phyloP scores from a whole-genome alignment of 108 stramenopile species.

The Conticribra weissflogii region DNA sequence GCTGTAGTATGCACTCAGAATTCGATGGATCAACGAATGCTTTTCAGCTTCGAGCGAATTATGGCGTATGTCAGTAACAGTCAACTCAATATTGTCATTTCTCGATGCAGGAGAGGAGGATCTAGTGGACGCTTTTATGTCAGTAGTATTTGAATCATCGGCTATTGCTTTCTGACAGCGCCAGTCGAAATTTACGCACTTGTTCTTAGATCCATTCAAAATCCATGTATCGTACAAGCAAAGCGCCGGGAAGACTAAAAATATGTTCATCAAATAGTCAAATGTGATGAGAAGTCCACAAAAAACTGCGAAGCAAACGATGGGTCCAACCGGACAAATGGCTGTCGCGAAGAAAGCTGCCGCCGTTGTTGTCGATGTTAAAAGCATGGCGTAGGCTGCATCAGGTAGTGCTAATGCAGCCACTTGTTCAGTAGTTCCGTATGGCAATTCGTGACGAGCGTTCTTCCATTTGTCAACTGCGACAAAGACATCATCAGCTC shows the following conservation, averaged over 20 bases:
- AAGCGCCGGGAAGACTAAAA: constrained; percentile 61
- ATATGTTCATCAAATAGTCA: constrained; percentile 55
- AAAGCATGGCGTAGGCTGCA: constrained; percentile 59
- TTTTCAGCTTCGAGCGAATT: background rate
- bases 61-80: background rate
- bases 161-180: constrained; percentile 7
- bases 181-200: constrained; percentile 4
- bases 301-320: constrained; percentile 60
- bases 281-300: constrained; percentile 63
- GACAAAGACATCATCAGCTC: constrained; percentile 54
- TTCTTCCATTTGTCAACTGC: constrained; percentile 66
- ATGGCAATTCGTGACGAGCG: constrained; percentile 39
- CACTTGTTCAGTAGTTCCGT: constrained; percentile 43
- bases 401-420: constrained; percentile 60
- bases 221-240: constrained; percentile 55
- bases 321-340: constrained; percentile 57
- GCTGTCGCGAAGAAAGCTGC: constrained; percentile 68
- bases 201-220: constrained; percentile 2
- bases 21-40: constrained; percentile 42
- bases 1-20: constrained; percentile 40
- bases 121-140: background rate
- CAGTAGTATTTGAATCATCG: constrained; percentile 16
- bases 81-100: constrained; percentile 8
- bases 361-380: constrained; percentile 56
- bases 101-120: too few relatives aligned